A percentile compares a stretch with the other conserved stretches of the same genome.
Evolutionary conservation across 1,284 basidiomycete species (phyloP).

Genomic region (Gyrodon tennesseensis): DNA sequence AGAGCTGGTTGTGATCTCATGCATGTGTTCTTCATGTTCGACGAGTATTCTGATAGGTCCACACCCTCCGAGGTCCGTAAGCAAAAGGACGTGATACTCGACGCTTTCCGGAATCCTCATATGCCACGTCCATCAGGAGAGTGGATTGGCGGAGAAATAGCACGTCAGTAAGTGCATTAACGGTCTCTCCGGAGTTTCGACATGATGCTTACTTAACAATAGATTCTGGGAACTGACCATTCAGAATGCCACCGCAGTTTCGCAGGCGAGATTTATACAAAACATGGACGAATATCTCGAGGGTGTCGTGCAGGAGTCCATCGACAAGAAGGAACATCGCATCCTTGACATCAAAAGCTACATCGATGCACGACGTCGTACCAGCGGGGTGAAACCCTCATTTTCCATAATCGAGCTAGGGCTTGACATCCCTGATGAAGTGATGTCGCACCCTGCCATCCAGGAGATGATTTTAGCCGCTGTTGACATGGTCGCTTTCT

Average conservation of each 20-base stretch:
- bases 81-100: conserved; percentile 44
- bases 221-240: conserved; percentile 30
- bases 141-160: conserved; percentile 31
- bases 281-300: conserved; percentile 42
- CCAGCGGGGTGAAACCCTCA: conserved; percentile 15
- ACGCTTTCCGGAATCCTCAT: conserved; percentile 41
- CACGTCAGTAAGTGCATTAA: conserved; percentile 27
- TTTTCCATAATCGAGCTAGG: conserved; percentile 26
- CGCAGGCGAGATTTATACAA: conserved; percentile 42
- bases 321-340: conserved; percentile 41
- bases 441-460: conserved; percentile 29
- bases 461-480: conserved; percentile 27
- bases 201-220: neutral
- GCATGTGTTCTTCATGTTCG: conserved; percentile 49
- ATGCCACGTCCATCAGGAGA: conserved; percentile 29
- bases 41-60: conserved; percentile 48
- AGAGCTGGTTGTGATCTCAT: conserved; percentile 48
- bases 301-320: conserved; percentile 44
- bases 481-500: conserved; percentile 21
- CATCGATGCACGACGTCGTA: conserved; percentile 25
- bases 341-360: conserved; percentile 45
- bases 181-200: neutral
- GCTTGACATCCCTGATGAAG: conserved; percentile 33
- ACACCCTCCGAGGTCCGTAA: conserved; percentile 38
- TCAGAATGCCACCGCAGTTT: conserved; percentile 11